Evolutionary conservation across 768 basidiomycete genomes (phyloP).

Genomic region (Pseudohyphozyma bogoriensis): DNA sequence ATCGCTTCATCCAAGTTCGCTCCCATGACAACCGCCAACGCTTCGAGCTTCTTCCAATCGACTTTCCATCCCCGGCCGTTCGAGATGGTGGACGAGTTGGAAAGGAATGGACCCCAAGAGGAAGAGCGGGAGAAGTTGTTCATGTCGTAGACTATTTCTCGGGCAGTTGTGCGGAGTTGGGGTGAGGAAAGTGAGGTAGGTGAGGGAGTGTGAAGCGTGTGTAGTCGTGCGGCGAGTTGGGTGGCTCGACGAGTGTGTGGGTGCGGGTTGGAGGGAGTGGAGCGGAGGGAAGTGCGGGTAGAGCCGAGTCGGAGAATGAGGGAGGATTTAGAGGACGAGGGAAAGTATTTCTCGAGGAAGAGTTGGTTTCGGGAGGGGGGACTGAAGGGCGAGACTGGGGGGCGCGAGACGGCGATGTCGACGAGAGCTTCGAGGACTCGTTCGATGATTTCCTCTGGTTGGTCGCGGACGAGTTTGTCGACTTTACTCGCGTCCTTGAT

Average conservation of each 20-base stretch:
- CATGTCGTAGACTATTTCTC: neutral
- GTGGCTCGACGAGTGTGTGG: neutral
- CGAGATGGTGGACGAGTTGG: neutral
- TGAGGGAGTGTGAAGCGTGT: neutral
- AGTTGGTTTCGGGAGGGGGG: neutral
- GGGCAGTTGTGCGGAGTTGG: neutral
- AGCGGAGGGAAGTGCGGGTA: neutral
- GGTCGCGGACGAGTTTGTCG: neutral
- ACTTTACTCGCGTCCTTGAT: neutral
- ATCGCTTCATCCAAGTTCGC: neutral
- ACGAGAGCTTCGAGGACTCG: neutral
- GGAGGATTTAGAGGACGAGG: neutral
- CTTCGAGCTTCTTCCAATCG: neutral
- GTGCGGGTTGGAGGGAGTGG: neutral
- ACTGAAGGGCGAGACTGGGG: neutral
- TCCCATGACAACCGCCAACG: neutral
- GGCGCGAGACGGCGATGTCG: neutral
- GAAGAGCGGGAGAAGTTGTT: neutral
- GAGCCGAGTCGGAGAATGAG: neutral
- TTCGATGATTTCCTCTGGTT: neutral
- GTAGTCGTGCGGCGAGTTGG: neutral
- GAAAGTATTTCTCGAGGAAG: neutral
- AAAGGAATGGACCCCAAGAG: neutral
- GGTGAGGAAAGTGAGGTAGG: neutral
- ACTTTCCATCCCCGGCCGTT: neutral